These are phyloP conservation scores for Aspergillus funiculosus DNA, from an alignment of 495 filamentous ascomycete genomes.

Conservation along the genomic window DNA sequence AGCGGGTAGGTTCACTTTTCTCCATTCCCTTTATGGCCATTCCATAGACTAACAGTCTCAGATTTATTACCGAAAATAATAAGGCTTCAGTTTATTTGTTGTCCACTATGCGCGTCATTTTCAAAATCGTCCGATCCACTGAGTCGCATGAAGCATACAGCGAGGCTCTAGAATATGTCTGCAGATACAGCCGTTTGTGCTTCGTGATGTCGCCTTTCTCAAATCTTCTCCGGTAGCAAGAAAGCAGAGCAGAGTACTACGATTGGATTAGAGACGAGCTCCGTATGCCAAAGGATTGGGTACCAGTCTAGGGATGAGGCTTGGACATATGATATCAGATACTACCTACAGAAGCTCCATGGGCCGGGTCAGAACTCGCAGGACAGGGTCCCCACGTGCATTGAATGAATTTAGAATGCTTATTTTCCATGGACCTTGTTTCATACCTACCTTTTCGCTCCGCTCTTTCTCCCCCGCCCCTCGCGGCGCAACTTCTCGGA, in stretches of 20 bases:
- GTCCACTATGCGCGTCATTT: background rate
- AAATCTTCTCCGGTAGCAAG: conserved; percentile 11
- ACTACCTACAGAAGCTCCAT: conserved; percentile 7
- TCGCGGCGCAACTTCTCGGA: background rate
- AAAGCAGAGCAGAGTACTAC: background rate
- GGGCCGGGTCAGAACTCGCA: conserved; percentile 5
- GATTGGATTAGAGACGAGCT: conserved; percentile 20
- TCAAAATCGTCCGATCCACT: conserved; percentile 1
- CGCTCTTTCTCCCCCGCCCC: background rate
- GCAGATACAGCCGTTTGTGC: conserved; percentile 6
- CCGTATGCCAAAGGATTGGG: conserved; percentile 12
- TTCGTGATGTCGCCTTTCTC: background rate
- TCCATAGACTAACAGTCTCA: conserved; percentile 21
- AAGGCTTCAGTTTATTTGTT: background rate
- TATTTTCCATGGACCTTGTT: no score
- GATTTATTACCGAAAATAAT: conserved; percentile 36
- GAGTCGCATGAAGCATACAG: conserved; percentile 1
- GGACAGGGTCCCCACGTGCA: conserved; percentile 13
- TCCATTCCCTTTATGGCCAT: background rate
- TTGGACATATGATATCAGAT: conserved; percentile 22
- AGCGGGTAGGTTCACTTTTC: conserved; percentile 51
- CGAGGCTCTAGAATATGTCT: conserved; percentile 2
- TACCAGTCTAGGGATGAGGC: conserved; percentile 7
- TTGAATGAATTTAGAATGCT: conserved; percentile 14
- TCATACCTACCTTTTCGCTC: no score